A percentile compares a stretch with the other conserved stretches of the same genome.
These are phyloP conservation scores for Typha latifolia DNA, from an alignment of 176 grass and related monocot species.

Conservation along the genomic window DNA sequence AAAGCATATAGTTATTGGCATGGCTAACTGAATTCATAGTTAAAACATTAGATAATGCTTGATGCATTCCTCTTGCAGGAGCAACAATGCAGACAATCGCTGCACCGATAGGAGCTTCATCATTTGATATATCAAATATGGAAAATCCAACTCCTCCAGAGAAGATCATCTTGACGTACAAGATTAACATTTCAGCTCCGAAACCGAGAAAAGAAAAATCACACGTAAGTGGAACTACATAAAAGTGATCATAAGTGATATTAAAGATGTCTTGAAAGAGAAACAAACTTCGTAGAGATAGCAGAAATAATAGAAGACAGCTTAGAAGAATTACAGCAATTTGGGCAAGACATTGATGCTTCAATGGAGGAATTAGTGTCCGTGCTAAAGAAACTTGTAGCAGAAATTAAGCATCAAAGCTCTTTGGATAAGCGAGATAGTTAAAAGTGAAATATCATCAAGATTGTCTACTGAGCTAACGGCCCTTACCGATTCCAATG, in stretches of 20 bases:
- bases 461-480: slow-evolving; percentile 11
- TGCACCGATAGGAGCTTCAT: too few species aligned
- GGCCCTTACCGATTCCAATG: slow-evolving; percentile 3
- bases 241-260: slow-evolving; percentile 15
- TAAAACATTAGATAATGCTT: too few species aligned
- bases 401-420: slow-evolving; percentile 26
- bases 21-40: too few species aligned
- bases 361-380: slow-evolving; percentile 14
- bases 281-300: slow-evolving; percentile 15
- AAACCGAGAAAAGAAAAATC: slow-evolving; percentile 17
- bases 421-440: slow-evolving; percentile 13
- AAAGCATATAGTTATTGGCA: too few species aligned
- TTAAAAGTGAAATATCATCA: slow-evolving; percentile 16
- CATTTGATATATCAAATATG: too few species aligned
- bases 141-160: too few species aligned
- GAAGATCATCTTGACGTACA: slow-evolving; percentile 6
- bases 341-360: slow-evolving; percentile 16
- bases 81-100: too few species aligned
- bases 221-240: slow-evolving; percentile 28
- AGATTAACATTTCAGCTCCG: slow-evolving; percentile 7
- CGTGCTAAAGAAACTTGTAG: slow-evolving; percentile 18
- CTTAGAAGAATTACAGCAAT: slow-evolving; percentile 12
- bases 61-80: too few species aligned
- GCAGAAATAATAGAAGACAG: slow-evolving; percentile 19
- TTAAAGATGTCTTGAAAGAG: slow-evolving; percentile 23